A percentile compares a stretch with the other conserved stretches of the same genome.
These are phyloP conservation scores for Erodium moschatum DNA, from an alignment of 441 rosid genomes.

Conservation along the genomic window DNA sequence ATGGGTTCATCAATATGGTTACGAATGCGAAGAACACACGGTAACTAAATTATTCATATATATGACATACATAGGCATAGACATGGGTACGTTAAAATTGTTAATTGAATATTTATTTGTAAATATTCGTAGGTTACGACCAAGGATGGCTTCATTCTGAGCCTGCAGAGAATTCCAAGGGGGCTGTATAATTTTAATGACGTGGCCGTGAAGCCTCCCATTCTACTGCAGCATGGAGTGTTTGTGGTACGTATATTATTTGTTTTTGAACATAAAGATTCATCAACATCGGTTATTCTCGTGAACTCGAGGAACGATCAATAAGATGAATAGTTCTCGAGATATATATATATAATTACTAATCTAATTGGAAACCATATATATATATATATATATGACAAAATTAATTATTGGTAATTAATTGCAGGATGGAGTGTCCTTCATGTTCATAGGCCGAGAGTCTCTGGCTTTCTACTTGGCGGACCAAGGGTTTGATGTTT, in stretches of 20 bases:
- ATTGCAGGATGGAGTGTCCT: neutral
- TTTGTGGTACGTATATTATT: neutral
- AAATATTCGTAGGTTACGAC: neutral
- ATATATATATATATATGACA: too few species aligned
- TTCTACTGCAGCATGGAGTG: neutral
- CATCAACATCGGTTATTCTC: too few species aligned
- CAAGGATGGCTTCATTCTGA: neutral
- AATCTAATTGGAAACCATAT: neutral
- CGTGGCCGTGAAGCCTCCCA: neutral
- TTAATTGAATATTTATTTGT: too few species aligned
- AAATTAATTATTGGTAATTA: too few species aligned
- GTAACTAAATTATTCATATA: too few species aligned
- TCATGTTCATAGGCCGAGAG: neutral
- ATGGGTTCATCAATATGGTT: too few species aligned
- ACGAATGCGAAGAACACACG: too few species aligned
- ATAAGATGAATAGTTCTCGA: too few species aligned
- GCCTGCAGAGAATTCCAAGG: neutral
- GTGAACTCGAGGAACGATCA: too few species aligned
- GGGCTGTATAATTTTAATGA: neutral
- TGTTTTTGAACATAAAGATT: too few species aligned
- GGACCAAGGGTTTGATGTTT: neutral
- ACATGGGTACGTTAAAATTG: too few species aligned
- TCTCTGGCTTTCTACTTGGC: neutral
- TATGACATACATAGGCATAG: too few species aligned
- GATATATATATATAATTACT: neutral